phyloP scores from a whole-genome alignment of 345 rosid genomes.

The Dovyalis caffra region DNA sequence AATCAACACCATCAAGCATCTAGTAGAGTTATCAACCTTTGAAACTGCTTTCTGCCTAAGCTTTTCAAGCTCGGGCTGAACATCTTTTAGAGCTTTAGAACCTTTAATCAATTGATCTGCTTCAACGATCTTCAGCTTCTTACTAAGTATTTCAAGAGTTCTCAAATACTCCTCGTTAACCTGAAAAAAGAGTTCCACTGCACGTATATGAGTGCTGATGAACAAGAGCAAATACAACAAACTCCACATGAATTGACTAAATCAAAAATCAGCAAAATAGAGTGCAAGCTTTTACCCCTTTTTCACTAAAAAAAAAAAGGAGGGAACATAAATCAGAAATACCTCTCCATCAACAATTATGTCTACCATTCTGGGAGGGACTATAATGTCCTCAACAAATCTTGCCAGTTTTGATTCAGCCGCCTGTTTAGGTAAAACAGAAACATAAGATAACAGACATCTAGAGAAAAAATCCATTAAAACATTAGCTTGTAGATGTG shows the following conservation, averaged over 20 bases:
- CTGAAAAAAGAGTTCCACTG: slow-evolving; percentile 44
- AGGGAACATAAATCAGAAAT: slow-evolving; percentile 27
- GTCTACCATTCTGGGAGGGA: slow-evolving; percentile 96
- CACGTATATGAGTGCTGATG: slow-evolving; percentile 17
- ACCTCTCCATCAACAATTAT: slow-evolving; percentile 99
- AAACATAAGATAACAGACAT: slow-evolving; percentile 17
- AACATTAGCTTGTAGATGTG: not conserved
- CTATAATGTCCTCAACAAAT: slow-evolving; percentile 95
- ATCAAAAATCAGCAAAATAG: not conserved
- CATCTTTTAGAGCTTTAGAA: slow-evolving; percentile 92
- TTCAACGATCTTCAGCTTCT: slow-evolving; percentile 83
- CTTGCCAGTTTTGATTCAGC: slow-evolving; percentile 95
- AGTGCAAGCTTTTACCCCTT: not conserved
- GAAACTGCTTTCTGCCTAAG: slow-evolving; percentile 93
- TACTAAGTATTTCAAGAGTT: slow-evolving; percentile 86
- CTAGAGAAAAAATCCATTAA: not conserved
- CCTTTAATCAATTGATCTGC: slow-evolving; percentile 71
- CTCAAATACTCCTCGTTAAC: slow-evolving; percentile 90
- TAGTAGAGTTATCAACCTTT: slow-evolving; percentile 50
- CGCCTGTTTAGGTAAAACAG: slow-evolving; percentile 46
- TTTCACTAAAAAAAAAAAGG: too few species aligned
- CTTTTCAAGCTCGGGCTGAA: slow-evolving; percentile 96
- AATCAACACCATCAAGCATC: slow-evolving; percentile 6
- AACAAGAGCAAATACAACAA: slow-evolving; percentile 2
- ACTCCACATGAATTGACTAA: not conserved